Evolutionary conservation across 192 early-diverging fungal genomes (phyloP), one percentile per base, ranked within the genome.

Genomic region (Thamnidium elegans): DNA sequence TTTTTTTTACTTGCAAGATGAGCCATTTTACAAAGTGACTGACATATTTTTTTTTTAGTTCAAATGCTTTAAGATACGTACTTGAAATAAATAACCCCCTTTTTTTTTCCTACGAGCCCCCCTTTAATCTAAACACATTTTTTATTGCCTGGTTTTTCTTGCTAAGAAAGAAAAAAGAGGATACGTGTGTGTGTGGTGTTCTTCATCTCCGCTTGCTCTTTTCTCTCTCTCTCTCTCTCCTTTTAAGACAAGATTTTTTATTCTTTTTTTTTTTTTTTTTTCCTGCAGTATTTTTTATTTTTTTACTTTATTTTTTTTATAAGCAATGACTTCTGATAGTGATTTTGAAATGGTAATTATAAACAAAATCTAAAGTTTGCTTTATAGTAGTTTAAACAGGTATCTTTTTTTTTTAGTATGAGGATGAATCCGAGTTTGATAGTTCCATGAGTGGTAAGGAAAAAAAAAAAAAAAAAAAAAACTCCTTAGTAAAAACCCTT

Each of bases 311-410:
- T 10, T 58, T 11, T 58, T 39, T 19, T 44, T 23, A 58, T 8
- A 21, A 44, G 23, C 15, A 44, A 26, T 74, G 72, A 47, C 66
- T 54, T 69, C 66, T 45, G 72, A 74, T 30, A 63, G 66, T 47
- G 72, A 74, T 46, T 58, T 20, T 58, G 56, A 58, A 58, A 66
- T 64, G 34, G 69, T 63, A 48, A 36, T 42, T 21, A 67, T 26
- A 26, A 26, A 26, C 26, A 26, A 26, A n/a, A 3, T 26, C 26
- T 26, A 26, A 26, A 26, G 26, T 1, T 26, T 26, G 26, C 1
- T 26, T 26, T 26, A 26, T 26, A 26, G 26, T 26, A 26, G 26
- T 26, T 26, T 26, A 39, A 39, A 39, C 7, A 1, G 5, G 9
- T 6, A 1, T 39, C 11, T 17, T 34, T 32, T 4, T 19, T 56